Evolutionary conservation across 768 basidiomycete genomes (phyloP), one percentile per base, ranked within the genome.

Genomic region (Phylloporus sp.): DNA sequence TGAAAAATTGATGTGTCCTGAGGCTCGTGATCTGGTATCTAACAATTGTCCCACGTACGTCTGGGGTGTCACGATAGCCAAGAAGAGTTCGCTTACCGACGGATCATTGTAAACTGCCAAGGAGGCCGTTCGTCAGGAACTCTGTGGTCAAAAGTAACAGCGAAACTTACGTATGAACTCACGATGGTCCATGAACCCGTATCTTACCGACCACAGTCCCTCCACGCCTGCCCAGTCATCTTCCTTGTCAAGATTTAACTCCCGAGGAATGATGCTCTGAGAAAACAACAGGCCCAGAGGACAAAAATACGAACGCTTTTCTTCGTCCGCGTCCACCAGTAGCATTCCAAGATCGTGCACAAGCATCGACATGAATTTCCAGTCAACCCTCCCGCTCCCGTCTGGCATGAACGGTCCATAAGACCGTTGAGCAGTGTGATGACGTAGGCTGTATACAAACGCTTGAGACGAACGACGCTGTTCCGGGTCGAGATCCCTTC

Each of bases 131-230:
- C 15, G 26, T 60, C 46, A 57, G 47, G 28, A 13, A 46, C 18
- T n/a, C 35, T n/a, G 13, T 4, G 26, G 36, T 9, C 3, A 8
- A 15, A 42, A 11, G 10, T 4, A 34, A 17, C 18, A 37, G 13
- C 9, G 35, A 46, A 4, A 69, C 82, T 61, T 56, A 86, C 84
- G 65, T 33, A 84, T 55, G 29, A 87, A 70, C 38, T 81, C 81
- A 6, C 81, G 66, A 56, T 87, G 84, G 59, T 87, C 84, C 42
- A 77, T 74, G 56, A 83, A 87, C 42, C 76, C 80, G 56, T 84
- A 86, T n/a, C 77, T 73, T 11, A 80, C 73, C 5, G 68, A 64
- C 85, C 85, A 87, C 14, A 62, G 26, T 0, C 84, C 85, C 26
- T 69, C 68, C 0, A 86, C 63, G 3, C 80, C 52, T 6, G 57